Percentiles rank a stretch among this genome's conserved stretches.
Evolutionary conservation across 78 protist genomes (phyloP).

Genomic region (Acrasis kona): DNA sequence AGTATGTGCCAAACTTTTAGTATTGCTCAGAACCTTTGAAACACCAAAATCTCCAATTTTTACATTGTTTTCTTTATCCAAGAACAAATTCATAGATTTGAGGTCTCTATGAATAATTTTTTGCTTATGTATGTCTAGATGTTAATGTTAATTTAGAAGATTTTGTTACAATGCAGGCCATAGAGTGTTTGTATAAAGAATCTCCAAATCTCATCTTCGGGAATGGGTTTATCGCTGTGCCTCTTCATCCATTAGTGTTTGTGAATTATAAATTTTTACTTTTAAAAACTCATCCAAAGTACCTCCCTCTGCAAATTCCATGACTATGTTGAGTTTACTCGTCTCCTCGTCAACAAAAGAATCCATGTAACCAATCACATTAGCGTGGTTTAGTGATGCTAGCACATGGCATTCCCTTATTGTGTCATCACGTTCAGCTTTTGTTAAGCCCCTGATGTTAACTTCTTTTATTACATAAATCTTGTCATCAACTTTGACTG

Average conservation of each 20-base stretch:
- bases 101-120: slow-evolving; percentile 57
- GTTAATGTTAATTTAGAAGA: not conserved
- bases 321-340: slow-evolving; percentile 20
- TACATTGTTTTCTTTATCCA: not conserved
- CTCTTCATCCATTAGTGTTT: not conserved
- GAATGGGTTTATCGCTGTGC: not conserved
- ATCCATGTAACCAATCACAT: slow-evolving; percentile 33
- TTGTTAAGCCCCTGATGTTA: not conserved
- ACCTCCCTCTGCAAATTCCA: slow-evolving; percentile 35
- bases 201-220: not conserved
- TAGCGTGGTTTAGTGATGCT: slow-evolving; percentile 7
- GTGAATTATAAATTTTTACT: no score
- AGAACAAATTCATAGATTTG: slow-evolving; percentile 50
- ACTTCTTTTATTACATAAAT: not conserved
- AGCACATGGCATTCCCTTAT: slow-evolving; percentile 23
- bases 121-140: slow-evolving; percentile 35
- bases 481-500: not conserved
- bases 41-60: slow-evolving; percentile 56
- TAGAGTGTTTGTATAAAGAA: not conserved
- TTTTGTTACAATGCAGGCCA: slow-evolving; percentile 32
- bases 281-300: slow-evolving; percentile 14
- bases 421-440: slow-evolving; percentile 3
- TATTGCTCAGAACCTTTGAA: not conserved
- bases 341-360: slow-evolving; percentile 22
- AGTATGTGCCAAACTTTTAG: slow-evolving; percentile 33